Conservation (phyloP, 1,139 yeast genomes). For the Kluyveromyces sp. region DNA sequence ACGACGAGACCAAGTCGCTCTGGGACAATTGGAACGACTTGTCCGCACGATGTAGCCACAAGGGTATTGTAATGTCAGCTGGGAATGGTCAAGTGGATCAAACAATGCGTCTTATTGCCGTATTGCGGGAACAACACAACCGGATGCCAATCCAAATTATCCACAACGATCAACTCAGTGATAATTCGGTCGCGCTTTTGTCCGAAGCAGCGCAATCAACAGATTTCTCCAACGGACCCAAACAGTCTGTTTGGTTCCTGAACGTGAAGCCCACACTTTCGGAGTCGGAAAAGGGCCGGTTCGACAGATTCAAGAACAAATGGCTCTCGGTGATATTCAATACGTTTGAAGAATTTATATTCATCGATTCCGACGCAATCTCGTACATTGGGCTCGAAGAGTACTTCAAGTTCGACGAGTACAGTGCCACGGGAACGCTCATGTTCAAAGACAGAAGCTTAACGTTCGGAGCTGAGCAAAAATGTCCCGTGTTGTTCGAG, state of each 20-base stretch:
- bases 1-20: slow-evolving; percentile 11
- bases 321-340: slow-evolving; percentile 41
- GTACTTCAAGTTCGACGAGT: slow-evolving; percentile 34
- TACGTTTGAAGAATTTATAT: slow-evolving; percentile 42
- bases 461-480: slow-evolving; percentile 26
- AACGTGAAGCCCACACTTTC: slow-evolving; percentile 33
- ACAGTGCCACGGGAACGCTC: slow-evolving; percentile 35
- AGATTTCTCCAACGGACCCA: slow-evolving; percentile 14
- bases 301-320: slow-evolving; percentile 41
- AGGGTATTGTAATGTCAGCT: slow-evolving; percentile 15
- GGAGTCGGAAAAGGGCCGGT: slow-evolving; percentile 30
- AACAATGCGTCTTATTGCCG: slow-evolving; percentile 29
- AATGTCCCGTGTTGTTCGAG: slow-evolving; percentile 31
- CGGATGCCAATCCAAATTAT: slow-evolving; percentile 41
- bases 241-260: slow-evolving; percentile 43
- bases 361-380: slow-evolving; percentile 45
- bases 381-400: slow-evolving; percentile 35
- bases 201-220: slow-evolving; percentile 23
- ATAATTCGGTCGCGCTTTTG: slow-evolving; percentile 18
- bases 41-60: slow-evolving; percentile 8
- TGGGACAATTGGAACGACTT: slow-evolving; percentile 15
- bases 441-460: slow-evolving; percentile 42
- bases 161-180: slow-evolving; percentile 30
- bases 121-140: slow-evolving; percentile 38
- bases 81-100: slow-evolving; percentile 9